These are phyloP conservation scores for Mucor plumbeus DNA, from an alignment of 371 early-diverging fungal genomes.

Conservation along the genomic window DNA sequence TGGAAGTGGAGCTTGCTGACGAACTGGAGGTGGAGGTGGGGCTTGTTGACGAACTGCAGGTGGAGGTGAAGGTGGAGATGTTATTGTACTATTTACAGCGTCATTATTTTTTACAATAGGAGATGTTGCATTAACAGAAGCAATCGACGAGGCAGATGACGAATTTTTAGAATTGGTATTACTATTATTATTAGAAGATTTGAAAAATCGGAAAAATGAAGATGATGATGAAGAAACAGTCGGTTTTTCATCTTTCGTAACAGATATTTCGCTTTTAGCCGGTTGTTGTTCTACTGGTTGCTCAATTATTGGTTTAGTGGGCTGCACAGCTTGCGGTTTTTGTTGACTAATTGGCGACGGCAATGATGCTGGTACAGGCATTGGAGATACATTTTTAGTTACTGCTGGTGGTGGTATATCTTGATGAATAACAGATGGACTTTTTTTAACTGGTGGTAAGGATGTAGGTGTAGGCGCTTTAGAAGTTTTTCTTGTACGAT, in stretches of 20 bases:
- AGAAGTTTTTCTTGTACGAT: not conserved
- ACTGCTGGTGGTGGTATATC: not conserved
- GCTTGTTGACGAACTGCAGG: not conserved
- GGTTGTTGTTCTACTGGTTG: not conserved
- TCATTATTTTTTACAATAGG: not conserved
- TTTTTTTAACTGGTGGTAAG: not conserved
- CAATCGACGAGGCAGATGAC: slow-evolving; percentile 13
- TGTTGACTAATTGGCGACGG: not conserved
- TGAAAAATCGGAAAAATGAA: slow-evolving; percentile 19
- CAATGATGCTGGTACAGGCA: not conserved
- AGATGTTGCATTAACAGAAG: slow-evolving; percentile 18
- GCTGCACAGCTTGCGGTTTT: not conserved
- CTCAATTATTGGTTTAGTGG: not conserved
- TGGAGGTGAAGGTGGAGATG: not conserved
- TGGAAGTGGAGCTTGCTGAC: not conserved
- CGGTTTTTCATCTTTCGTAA: slow-evolving; percentile 8
- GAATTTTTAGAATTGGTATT: not conserved
- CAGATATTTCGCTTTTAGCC: not conserved
- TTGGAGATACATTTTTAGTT: not conserved
- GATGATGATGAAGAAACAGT: slow-evolving; percentile 6
- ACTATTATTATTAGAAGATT: slow-evolving; percentile 8
- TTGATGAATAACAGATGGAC: not conserved
- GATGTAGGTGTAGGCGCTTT: not conserved
- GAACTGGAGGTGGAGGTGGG: slow-evolving; percentile 1
- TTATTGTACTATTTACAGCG: not conserved